Percentiles rank a stretch among this genome's conserved stretches.
These are phyloP conservation scores for Grigorovia humatica DNA, from an alignment of 805 yeast genomes.

Conservation along the genomic window DNA sequence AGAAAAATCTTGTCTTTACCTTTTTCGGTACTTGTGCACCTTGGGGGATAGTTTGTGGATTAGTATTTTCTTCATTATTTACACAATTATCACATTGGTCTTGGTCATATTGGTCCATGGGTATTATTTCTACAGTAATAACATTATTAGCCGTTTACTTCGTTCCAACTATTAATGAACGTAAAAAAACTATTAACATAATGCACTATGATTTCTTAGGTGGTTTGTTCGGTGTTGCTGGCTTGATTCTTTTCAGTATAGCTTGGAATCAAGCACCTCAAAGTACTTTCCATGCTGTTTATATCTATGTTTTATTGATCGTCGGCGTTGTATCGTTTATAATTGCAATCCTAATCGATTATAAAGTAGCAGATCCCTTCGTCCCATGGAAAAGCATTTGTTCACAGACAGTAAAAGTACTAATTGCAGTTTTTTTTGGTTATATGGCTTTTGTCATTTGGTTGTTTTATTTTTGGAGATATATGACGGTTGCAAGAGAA, in stretches of 20 bases:
- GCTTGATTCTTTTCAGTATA: conserved; percentile 47
- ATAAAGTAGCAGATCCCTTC: conserved; percentile 36
- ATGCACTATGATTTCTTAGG: conserved; percentile 33
- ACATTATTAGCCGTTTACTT: conserved; percentile 28
- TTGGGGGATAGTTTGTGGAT: conserved; percentile 48
- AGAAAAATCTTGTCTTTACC: conserved; percentile 47
- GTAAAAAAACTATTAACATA: neutral
- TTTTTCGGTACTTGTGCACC: conserved; percentile 55
- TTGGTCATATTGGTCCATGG: conserved; percentile 45
- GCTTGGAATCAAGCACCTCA: conserved; percentile 61
- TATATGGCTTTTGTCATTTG: conserved; percentile 47
- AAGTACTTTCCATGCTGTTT: conserved; percentile 47
- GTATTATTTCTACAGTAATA: conserved; percentile 30
- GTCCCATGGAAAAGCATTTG: conserved; percentile 31
- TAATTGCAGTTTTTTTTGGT: conserved; percentile 29
- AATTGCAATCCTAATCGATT: conserved; percentile 30
- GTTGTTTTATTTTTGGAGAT: conserved; percentile 45
- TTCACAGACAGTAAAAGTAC: conserved; percentile 1
- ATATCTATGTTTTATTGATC: conserved; percentile 41
- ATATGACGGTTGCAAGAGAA: conserved; percentile 34
- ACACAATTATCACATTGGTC: conserved; percentile 44
- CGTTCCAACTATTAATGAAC: conserved; percentile 13
- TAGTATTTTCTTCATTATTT: conserved; percentile 39
- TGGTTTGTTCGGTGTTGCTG: conserved; percentile 40
- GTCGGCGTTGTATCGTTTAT: conserved; percentile 36